A percentile compares a stretch with the other conserved stretches of the same genome.
phyloP scores from a whole-genome alignment of 2,329 filamentous ascomycete species.

The Plenodomus lindquistii region DNA sequence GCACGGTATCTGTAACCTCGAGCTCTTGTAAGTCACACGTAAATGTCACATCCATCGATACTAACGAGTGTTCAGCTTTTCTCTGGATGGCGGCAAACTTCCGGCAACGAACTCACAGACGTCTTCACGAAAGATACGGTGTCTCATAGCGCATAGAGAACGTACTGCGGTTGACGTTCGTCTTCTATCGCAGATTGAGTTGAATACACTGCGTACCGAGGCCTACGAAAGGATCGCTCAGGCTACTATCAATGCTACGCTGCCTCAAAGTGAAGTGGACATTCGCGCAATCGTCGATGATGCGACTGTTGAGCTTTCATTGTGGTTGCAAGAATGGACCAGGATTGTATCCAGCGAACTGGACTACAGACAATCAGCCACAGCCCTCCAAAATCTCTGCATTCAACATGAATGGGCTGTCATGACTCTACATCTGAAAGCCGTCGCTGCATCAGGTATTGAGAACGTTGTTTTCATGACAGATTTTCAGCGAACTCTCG shows the following conservation, averaged over 20 bases:
- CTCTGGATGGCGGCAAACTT: constrained; percentile 51
- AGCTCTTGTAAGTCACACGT: constrained; percentile 44
- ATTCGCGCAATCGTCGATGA: constrained; percentile 25
- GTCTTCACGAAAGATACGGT: constrained; percentile 50
- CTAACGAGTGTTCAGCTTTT: constrained; percentile 39
- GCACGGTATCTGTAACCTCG: constrained; percentile 58
- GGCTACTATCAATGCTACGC: constrained; percentile 6
- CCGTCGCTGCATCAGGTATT: constrained; percentile 53
- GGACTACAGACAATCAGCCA: constrained; percentile 11
- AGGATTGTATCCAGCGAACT: constrained; percentile 25
- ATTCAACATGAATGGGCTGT: constrained; percentile 60
- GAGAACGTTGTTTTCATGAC: constrained; percentile 59
- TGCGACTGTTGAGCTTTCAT: constrained; percentile 30
- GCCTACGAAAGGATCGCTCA: constrained; percentile 29
- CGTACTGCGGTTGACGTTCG: constrained; percentile 56
- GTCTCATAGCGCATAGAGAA: constrained; percentile 49
- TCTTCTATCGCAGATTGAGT: constrained; percentile 57
- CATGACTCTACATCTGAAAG: constrained; percentile 57
- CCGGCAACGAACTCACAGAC: constrained; percentile 44
- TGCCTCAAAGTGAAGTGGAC: constrained; percentile 19
- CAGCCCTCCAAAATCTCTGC: constrained; percentile 51
- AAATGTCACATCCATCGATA: neutral
- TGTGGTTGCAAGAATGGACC: constrained; percentile 50
- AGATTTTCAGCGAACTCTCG: constrained; percentile 51
- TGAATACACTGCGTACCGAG: constrained; percentile 48